Conservation (phyloP, 2,329 filamentous ascomycete genomes). For the Claviceps pusilla region DNA sequence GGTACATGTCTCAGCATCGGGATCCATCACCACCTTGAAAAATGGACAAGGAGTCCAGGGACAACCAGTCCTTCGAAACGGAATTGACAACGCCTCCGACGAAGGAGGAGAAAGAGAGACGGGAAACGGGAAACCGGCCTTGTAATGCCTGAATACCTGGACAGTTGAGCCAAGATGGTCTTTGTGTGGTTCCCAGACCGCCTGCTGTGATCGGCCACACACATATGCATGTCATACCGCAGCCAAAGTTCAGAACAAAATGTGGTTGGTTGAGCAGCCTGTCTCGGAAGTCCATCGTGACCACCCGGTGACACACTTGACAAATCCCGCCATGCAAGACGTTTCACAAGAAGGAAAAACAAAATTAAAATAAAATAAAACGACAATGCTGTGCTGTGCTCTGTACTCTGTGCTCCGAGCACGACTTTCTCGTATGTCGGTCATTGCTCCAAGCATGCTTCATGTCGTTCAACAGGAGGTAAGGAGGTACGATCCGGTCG, state of each 20-base stretch:
- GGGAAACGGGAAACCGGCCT: background rate
- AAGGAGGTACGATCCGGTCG: background rate
- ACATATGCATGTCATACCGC: background rate
- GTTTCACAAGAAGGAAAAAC: background rate
- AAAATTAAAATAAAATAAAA: background rate
- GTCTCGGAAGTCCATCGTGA: background rate
- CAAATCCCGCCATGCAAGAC: no score
- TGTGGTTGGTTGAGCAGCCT: background rate
- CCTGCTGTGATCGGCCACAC: background rate
- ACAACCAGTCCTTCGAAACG: background rate
- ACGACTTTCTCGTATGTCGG: background rate
- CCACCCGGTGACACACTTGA: background rate
- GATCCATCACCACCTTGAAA: background rate
- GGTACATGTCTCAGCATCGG: background rate
- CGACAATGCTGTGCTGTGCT: background rate
- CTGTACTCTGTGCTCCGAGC: background rate
- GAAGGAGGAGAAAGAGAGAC: background rate
- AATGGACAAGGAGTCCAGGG: no score
- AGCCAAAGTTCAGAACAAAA: background rate
- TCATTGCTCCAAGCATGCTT: background rate
- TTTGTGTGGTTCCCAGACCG: background rate
- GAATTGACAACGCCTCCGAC: no score
- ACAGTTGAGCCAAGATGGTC: background rate
- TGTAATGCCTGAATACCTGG: no score
- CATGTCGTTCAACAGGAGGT: background rate